Evolutionary conservation across 345 rosid genomes (phyloP).

Genomic region (Rhodamnia rubescens): DNA sequence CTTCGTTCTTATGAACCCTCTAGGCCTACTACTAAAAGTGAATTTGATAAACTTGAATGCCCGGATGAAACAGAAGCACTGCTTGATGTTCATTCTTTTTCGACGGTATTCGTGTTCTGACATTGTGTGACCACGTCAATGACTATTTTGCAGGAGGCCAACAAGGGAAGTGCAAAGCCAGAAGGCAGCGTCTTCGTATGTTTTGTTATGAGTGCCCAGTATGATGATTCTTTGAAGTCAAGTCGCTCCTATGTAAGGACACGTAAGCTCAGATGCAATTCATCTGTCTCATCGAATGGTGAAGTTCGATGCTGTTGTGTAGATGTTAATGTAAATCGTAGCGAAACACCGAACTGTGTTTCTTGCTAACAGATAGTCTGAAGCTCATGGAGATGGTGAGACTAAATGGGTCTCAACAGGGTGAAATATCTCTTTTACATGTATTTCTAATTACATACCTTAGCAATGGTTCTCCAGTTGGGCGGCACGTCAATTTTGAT

Average conservation of each 20-base stretch:
- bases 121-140: not conserved
- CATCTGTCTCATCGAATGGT: not conserved
- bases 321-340: not conserved
- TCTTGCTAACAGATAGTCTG: not conserved
- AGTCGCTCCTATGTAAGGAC: not conserved
- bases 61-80: not conserved
- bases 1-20: not conserved
- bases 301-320: fast-evolving
- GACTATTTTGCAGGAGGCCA: not conserved
- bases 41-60: not conserved
- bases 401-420: not conserved
- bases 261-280: not conserved
- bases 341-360: fast-evolving
- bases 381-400: not conserved
- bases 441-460: not conserved
- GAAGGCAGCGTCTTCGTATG: not conserved
- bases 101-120: not conserved
- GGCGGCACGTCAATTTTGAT: not conserved
- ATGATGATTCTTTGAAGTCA: not conserved
- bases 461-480: not conserved
- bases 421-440: fast-evolving
- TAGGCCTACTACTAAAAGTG: not conserved
- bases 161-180: not conserved
- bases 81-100: not conserved
- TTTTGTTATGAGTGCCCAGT: not conserved